Conservation (phyloP, 2,329 filamentous ascomycete species). For the Fusarium proliferatum region DNA sequence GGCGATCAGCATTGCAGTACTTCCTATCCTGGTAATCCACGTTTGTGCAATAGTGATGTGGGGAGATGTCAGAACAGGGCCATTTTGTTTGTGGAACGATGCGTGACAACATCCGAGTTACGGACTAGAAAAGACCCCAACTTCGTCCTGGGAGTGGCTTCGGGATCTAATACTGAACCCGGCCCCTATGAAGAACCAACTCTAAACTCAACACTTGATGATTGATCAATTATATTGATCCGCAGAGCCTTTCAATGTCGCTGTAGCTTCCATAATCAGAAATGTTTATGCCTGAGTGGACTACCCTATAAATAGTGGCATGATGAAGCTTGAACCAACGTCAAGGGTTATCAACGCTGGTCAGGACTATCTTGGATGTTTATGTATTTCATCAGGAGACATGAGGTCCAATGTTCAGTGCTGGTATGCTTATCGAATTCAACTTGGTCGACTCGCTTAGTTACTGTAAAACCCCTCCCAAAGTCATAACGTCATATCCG, state of each 20-base stretch:
- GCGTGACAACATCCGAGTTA: neutral
- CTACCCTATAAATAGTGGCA: neutral
- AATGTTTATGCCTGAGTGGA: neutral
- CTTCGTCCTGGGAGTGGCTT: constrained; percentile 9
- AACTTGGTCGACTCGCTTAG: neutral
- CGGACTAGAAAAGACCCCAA: neutral
- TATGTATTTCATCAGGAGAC: neutral
- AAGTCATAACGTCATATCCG: neutral
- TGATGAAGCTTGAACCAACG: neutral
- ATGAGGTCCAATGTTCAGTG: neutral
- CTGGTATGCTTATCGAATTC: neutral
- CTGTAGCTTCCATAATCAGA: neutral
- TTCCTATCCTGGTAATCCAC: neutral
- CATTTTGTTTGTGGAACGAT: constrained; percentile 11
- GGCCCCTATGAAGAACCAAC: neutral
- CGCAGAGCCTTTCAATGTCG: neutral
- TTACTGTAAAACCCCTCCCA: too few relatives aligned
- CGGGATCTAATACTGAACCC: constrained; percentile 16
- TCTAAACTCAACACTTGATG: neutral
- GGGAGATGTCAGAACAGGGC: constrained; percentile 3
- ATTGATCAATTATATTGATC: too few relatives aligned
- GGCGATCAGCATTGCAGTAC: neutral
- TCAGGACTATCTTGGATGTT: neutral
- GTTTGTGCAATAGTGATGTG: neutral
- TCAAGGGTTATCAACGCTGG: neutral